A percentile compares a stretch with the other conserved stretches of the same genome.
Evolutionary conservation across 345 rosid species (phyloP).

Genomic region (Adansonia digitata): DNA sequence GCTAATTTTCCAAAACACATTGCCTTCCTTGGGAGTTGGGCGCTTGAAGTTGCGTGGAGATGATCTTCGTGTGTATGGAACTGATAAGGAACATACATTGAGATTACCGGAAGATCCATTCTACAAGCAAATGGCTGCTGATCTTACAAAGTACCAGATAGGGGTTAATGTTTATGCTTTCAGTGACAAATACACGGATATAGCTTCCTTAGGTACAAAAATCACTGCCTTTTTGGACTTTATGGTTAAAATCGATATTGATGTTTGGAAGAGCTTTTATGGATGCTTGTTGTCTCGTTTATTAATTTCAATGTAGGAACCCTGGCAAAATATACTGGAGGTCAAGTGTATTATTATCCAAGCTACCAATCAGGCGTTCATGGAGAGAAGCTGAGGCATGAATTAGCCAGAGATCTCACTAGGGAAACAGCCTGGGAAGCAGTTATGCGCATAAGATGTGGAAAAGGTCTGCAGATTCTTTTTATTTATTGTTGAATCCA

Average conservation of each 20-base stretch:
- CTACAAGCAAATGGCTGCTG: constrained; percentile 99
- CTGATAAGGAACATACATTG: constrained; percentile 81
- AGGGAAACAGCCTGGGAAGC: constrained; percentile 99
- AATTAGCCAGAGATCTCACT: constrained; percentile 87
- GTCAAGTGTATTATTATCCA: constrained; percentile 93
- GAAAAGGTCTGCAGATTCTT: constrained; percentile 64
- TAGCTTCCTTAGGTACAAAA: constrained; percentile 81
- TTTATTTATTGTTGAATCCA: constrained; percentile 5
- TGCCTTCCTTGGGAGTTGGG: constrained; percentile 96
- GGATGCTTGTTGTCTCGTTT: constrained; percentile 5
- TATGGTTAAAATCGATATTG: neutral
- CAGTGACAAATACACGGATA: constrained; percentile 89
- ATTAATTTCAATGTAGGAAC: constrained; percentile 48
- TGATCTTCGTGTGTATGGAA: constrained; percentile 91
- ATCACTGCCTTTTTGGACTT: neutral
- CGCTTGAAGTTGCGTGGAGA: constrained; percentile 94
- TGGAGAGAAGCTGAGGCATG: constrained; percentile 79
- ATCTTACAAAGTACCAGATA: constrained; percentile 94
- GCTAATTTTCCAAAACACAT: constrained; percentile 80
- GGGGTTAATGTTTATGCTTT: constrained; percentile 86
- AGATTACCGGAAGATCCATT: constrained; percentile 90
- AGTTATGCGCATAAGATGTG: constrained; percentile 99
- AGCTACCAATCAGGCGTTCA: constrained; percentile 72
- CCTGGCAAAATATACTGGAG: constrained; percentile 94
- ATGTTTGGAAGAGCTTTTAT: neutral